Base-by-base conservation (phyloP, 1,139 yeast genomes). In the Lodderomyces pseudojiufengensis region DNA sequence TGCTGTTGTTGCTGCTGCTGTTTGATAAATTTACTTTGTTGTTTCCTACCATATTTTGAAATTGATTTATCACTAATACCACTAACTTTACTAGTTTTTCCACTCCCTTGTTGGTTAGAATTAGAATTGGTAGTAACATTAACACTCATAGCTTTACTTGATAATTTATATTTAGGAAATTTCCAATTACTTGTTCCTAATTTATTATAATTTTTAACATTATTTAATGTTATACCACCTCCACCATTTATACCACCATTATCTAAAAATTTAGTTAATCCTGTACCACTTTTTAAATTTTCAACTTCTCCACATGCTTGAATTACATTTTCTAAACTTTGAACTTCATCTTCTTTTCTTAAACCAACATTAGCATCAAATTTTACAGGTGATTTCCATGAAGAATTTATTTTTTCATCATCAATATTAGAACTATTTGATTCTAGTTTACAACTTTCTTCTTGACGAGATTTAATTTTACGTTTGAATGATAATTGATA, bases 401-500 rank as follows among this genome's bases (percentile, higher is more conserved):
- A 18, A 18, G 20, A 18, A 18, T 18, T 7, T 14, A 38, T 32
- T 22, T 33, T 40, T 8, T 32, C 14, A 8, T 35, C 36, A 11
- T 39, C 40, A 28, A 38, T 36, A 3, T 43, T 38, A n/a, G n/a
- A n/a, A n/a, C n/a, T n/a, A n/a, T n/a, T n/a, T n/a, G n/a, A n/a
- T n/a, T n/a, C n/a, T n/a, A n/a, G n/a, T n/a, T n/a, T 3, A 46
- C 37, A 5, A 18, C 20, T 18, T 18, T 20, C 22, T 20, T 4
- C 4, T 22, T 10, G n/a, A 22, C 24, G 9, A 4, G 12, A 27
- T 23, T 13, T 36, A 21, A 27, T 32, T 41, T 21, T 43, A 37
- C 38, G 34, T 42, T 23, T 28, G 10, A 43, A 37, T 2, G 61
- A 54, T 3, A 58, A 32, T 13, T 39, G 35, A 36, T 55, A 60